Evolutionary conservation across 202 grass and related monocot species (phyloP), one percentile per base, ranked within the genome.

Genomic region (Carex arenaria): DNA sequence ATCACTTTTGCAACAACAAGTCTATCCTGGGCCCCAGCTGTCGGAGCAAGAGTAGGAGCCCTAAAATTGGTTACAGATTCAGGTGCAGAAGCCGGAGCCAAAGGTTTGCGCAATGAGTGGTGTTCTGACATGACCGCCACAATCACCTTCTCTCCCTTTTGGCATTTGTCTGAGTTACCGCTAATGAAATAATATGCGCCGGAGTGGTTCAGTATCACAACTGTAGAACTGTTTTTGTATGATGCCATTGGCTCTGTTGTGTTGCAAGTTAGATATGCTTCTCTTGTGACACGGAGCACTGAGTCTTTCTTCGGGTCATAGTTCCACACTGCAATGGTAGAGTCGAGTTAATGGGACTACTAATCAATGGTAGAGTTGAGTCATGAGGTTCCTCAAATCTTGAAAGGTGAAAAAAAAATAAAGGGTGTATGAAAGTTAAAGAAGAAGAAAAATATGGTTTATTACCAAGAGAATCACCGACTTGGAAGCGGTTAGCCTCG

Each of bases 61-160:
- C 36, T 22, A 7, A 84, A 73, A 7, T 34, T 66, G 15, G 49
- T 54, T 52, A 42, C 67, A 4, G 82, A 64, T 2, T 56, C 69
- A 14, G 61, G 90, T 10, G 19, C 67, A 0, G 79, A 85, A 8
- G 85, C 79, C 1, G 79, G 75, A 64, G 75, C 64, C 3, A 61
- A 66, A 56, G n/a, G 52, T 23, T 47, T 68, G 7, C 31, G 64
- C 42, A 78, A 59, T 9, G 78, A 57, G 70, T 93, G 91, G 26
- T 72, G 91, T 59, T 93, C 86, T 30, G 89, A 91, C 80, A 91
- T 61, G 45, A 89, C 92, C 85, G 87, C 45, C 73, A 94, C 76
- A 54, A 79, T 18, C 79, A 94, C 55, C 67, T 84, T 88, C 67
- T 91, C 73, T 10, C 89, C 92, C 72, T 89, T 91, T 34, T 71